These are phyloP conservation scores for Claviceps sp. DNA, from an alignment of 2,329 filamentous ascomycete genomes.

Conservation along the genomic window DNA sequence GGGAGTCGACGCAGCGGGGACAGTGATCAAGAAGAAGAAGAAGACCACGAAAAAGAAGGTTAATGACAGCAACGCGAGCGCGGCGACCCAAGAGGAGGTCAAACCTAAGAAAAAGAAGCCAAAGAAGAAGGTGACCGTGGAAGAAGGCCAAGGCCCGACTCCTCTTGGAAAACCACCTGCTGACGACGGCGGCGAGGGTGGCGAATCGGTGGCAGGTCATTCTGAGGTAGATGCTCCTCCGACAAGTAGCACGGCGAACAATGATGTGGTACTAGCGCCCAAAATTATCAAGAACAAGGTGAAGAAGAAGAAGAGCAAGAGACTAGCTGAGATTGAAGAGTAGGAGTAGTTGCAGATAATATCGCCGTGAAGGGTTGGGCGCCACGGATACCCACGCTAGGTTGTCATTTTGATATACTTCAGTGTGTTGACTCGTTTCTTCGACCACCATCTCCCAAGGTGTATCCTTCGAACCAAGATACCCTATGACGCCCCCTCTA, in stretches of 20 bases:
- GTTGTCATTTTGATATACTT: neutral
- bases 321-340: constrained; percentile 17
- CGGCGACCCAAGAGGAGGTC: constrained; percentile 12
- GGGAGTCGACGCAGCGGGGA: constrained; percentile 52
- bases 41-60: constrained; percentile 21
- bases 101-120: constrained; percentile 40
- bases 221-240: neutral
- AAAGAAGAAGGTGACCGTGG: constrained; percentile 8
- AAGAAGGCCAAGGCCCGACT: neutral
- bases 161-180: neutral
- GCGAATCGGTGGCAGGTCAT: neutral
- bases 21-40: constrained; percentile 54
- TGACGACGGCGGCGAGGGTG: too few species aligned
- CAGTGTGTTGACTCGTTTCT: too few species aligned
- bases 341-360: neutral
- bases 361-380: neutral
- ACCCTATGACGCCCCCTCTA: too few species aligned
- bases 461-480: too few species aligned
- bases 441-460: too few species aligned
- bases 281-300: constrained; percentile 33
- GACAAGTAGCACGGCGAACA: neutral
- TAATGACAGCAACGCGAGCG: neutral
- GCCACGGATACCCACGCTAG: neutral
- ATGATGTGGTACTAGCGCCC: constrained; percentile 14
- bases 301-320: constrained; percentile 31